Base-by-base conservation (phyloP, 2,329 filamentous ascomycete genomes). In the Alternaria sp. region DNA sequence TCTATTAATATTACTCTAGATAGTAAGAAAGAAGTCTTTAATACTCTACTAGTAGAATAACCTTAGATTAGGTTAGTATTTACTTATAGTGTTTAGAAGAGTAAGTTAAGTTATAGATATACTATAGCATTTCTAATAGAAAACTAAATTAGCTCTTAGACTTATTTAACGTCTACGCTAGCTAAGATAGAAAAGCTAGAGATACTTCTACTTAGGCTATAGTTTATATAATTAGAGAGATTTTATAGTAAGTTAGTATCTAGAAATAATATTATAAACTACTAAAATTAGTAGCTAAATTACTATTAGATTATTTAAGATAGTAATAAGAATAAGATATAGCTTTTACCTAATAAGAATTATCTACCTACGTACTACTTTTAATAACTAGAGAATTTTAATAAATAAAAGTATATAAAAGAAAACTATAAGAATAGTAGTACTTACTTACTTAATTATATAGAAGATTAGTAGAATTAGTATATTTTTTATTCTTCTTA, bases 381-480 rank as follows among this genome's bases (percentile, higher is more conserved):
- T 57, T 13, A 61, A 59, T 26, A 70, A 46, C 54, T 64, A 13
- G 43, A 69, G 19, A 32, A 26, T 11, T 67, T 68, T 21, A 57
- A 72, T 25, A 51, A 72, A 61, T 6, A 50, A 54, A 58, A 72
- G 59, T 66, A 68, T 32, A 45, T 44, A 6, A 64, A 68, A 60
- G 43, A 73, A 36, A 59, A 73, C 60, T 73, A 73, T 36, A 63
- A 60, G 43, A 50, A 72, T 15, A 66, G 67, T 19, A 72, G 43
- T 62, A 68, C 64, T 60, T 44, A 46, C 50, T 60, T 69, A 11
- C 40, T 71, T 6, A 53, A 71, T 65, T 26, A 26, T 57, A 67
- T 71, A 15, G 57, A 73, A 67, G 63, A 64, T 52, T 40, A 67
- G 61, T 73, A 32, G 65, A 62, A 67, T 56, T n/a, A 66, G 69